Conservation (phyloP, 768 basidiomycete genomes). For the Leccinum boreale region DNA sequence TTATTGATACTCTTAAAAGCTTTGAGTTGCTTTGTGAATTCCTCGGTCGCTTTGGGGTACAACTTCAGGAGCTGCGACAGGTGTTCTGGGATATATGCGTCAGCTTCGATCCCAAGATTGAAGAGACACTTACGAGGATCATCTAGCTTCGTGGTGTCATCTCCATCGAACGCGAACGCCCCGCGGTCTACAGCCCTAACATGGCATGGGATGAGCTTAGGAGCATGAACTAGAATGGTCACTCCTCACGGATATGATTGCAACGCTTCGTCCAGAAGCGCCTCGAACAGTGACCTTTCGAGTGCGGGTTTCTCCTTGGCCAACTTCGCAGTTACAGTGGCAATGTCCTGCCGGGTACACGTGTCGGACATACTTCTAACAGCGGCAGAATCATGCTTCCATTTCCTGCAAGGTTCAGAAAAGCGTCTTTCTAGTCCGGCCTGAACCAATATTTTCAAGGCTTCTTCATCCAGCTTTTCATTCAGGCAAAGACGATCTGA, state of each 20-base stretch:
- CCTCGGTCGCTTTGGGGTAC: conserved; percentile 14
- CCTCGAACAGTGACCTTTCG: conserved; percentile 22
- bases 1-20: conserved; percentile 4
- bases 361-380: not conserved
- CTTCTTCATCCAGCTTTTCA: conserved; percentile 23
- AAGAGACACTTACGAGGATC: conserved; percentile 3
- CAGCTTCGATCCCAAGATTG: not conserved
- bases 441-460: conserved; percentile 24
- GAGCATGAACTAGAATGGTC: not conserved
- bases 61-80: conserved; percentile 1
- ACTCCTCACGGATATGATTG: conserved; percentile 29
- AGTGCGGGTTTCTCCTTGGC: conserved; percentile 4
- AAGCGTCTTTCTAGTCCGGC: conserved; percentile 30
- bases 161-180: conserved; percentile 3
- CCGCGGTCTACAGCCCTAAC: conserved; percentile 16
- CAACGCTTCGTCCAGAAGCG: conserved; percentile 21
- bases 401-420: conserved; percentile 17
- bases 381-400: conserved; percentile 17
- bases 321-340: not conserved
- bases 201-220: not conserved
- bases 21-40: not conserved
- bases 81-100: conserved; percentile 1
- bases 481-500: conserved; percentile 23
- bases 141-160: not conserved
- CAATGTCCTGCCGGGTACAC: not conserved